Percentiles rank a stretch among this genome's conserved stretches.
Evolutionary conservation across 768 basidiomycete species (phyloP).

Genomic region (Peribolospora baueri): DNA sequence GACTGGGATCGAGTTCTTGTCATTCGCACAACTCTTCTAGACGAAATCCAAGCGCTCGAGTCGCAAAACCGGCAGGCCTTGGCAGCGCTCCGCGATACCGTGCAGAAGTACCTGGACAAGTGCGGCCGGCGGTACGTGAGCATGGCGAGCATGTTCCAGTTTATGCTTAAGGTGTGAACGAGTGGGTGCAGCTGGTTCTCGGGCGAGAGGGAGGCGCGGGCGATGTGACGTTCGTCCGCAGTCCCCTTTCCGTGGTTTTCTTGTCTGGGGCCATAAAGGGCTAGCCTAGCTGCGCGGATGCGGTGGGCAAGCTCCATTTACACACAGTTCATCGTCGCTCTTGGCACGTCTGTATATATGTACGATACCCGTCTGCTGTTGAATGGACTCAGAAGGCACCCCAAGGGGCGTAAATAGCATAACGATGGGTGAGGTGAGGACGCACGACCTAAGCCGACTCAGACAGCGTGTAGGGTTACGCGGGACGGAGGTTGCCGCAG

Average conservation of each 20-base stretch:
- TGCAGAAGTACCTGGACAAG: conserved; percentile 57
- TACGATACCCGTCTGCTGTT: too few species aligned
- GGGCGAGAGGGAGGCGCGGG: neutral
- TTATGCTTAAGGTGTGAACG: conserved; percentile 26
- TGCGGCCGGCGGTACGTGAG: conserved; percentile 81
- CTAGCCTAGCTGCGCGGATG: neutral
- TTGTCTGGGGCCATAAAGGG: neutral
- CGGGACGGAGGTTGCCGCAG: too few species aligned
- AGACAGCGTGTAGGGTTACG: too few species aligned
- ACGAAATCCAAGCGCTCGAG: conserved; percentile 31
- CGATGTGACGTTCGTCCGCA: neutral
- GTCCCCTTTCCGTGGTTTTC: neutral
- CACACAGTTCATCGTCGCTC: neutral
- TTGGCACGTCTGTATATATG: neutral
- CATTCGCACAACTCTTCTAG: conserved; percentile 20
- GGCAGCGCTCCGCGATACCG: conserved; percentile 29
- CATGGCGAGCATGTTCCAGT: conserved; percentile 51
- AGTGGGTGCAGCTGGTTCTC: neutral
- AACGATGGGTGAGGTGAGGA: too few species aligned
- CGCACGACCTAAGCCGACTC: too few species aligned
- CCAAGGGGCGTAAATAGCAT: too few species aligned
- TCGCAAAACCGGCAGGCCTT: conserved; percentile 32
- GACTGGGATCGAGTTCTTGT: conserved; percentile 3
- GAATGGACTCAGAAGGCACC: too few species aligned
- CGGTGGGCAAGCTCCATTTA: neutral